These are phyloP conservation scores for Myxozyma melibiosi DNA, from an alignment of 805 yeast species.

Conservation along the genomic window DNA sequence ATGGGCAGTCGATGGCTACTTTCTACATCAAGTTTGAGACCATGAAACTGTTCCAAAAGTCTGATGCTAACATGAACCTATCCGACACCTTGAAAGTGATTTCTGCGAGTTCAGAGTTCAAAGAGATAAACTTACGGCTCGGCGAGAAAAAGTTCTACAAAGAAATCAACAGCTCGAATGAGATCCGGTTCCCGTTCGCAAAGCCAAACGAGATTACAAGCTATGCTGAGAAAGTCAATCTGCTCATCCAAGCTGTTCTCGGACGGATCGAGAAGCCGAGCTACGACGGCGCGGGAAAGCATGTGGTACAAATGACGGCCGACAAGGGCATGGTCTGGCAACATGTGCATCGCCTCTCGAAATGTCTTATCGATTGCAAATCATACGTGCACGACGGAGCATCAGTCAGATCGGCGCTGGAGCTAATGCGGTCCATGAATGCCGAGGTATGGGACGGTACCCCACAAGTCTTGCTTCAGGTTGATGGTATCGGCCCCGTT, in stretches of 20 bases:
- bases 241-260: slow-evolving; percentile 40
- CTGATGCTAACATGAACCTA: background rate
- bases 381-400: slow-evolving; percentile 47
- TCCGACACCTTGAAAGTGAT: slow-evolving; percentile 36
- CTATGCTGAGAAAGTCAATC: slow-evolving; percentile 46
- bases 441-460: slow-evolving; percentile 57
- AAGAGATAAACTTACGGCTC: slow-evolving; percentile 46
- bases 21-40: slow-evolving; percentile 53
- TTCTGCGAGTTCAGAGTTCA: slow-evolving; percentile 48
- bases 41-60: slow-evolving; percentile 40
- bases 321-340: slow-evolving; percentile 51
- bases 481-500: slow-evolving; percentile 51
- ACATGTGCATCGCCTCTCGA: slow-evolving; percentile 48
- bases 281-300: slow-evolving; percentile 47
- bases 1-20: slow-evolving; percentile 54
- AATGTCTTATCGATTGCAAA: slow-evolving; percentile 51
- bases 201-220: slow-evolving; percentile 39
- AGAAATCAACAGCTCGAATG: slow-evolving; percentile 48
- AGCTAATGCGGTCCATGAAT: slow-evolving; percentile 46
- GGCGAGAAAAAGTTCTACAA: slow-evolving; percentile 51
- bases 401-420: slow-evolving; percentile 47
- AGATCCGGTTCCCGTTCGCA: slow-evolving; percentile 44
- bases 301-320: slow-evolving; percentile 47
- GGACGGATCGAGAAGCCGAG: slow-evolving; percentile 54
- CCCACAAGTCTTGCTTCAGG: slow-evolving; percentile 50